A percentile compares a stretch with the other conserved stretches of the same genome.
These are phyloP conservation scores for Borovskyia barvae DNA, from an alignment of 208 protist genomes.

Conservation along the genomic window DNA sequence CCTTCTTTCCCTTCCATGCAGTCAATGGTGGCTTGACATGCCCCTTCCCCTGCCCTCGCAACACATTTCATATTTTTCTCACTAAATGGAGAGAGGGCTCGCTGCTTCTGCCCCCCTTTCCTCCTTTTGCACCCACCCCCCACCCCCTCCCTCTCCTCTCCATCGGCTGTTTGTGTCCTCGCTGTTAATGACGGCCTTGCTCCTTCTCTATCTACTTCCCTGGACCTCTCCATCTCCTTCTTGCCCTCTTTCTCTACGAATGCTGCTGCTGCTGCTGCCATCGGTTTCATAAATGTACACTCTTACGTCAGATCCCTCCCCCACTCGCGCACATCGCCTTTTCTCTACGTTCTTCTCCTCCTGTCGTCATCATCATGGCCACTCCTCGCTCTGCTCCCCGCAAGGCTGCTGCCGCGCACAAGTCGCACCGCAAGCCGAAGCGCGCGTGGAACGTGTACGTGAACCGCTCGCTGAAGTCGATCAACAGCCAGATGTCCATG, in stretches of 20 bases:
- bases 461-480: conserved; percentile 93
- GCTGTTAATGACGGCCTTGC: too few species aligned
- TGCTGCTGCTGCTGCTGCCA: too few species aligned
- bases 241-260: not conserved
- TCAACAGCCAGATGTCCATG: conserved; percentile 96
- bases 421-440: conserved; percentile 67
- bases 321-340: too few species aligned
- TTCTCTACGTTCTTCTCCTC: not conserved
- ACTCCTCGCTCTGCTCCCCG: conserved; percentile 40
- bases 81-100: too few species aligned
- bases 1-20: too few species aligned
- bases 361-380: conserved; percentile 35
- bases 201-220: not conserved
- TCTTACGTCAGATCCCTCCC: not conserved
- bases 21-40: too few species aligned
- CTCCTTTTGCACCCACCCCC: not conserved
- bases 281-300: not conserved
- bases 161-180: too few species aligned
- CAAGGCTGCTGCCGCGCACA: conserved; percentile 17
- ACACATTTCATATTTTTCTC: not conserved
- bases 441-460: conserved; percentile 89
- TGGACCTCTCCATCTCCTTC: not conserved
- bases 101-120: not conserved
- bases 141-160: not conserved
- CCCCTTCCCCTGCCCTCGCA: too few species aligned